Base-by-base conservation (phyloP, 2,329 filamentous ascomycete species). In the Ophiostoma angusticollis region DNA sequence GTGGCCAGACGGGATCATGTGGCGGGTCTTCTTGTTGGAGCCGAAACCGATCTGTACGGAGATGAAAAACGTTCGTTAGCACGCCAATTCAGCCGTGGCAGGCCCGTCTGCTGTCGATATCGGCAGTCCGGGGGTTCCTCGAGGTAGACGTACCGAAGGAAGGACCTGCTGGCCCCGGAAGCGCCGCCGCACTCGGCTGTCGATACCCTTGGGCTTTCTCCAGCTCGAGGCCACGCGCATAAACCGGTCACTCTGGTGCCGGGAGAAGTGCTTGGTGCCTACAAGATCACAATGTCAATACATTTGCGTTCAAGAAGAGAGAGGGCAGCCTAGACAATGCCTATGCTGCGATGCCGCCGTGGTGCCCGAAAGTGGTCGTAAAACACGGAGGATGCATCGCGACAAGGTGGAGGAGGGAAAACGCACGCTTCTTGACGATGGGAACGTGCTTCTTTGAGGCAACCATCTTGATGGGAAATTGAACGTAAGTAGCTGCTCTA, bases 391-490 rank as follows among this genome's bases (percentile, higher is more conserved):
- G n/a, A n/a, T n/a, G n/a, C n/a, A n/a, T n/a, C n/a, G n/a, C n/a
- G n/a, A n/a, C n/a, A n/a, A n/a, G n/a, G n/a, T n/a, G n/a, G n/a
- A n/a, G n/a, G n/a, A n/a, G n/a, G n/a, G n/a, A n/a, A 44, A 54
- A 86, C 85, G 63, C 89, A 93, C 86, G 86, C 86, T 98, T 98
- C 85, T 98, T 98, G 64, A 98, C 84, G 78, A 98, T 98, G 62
- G 87, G 81, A 64, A 96, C 79, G 72, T 96, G 91, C 78, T 93
- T 93, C 84, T 93, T 93, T 70, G 89, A 84, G 81, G 87, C 78
- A 77, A 89, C 86, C 91, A 96, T 96, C 87, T 89, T 61, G 47
- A 49, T 49, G 53, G 25, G 13, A 2, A 13, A n/a, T 34, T 13
- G 17, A 30, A 18, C 13, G 22, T 27, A 18, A 41, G 35, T 40